Evolutionary conservation across 2,329 filamentous ascomycete genomes (phyloP).

Genomic region (Exserohilum turcica): DNA sequence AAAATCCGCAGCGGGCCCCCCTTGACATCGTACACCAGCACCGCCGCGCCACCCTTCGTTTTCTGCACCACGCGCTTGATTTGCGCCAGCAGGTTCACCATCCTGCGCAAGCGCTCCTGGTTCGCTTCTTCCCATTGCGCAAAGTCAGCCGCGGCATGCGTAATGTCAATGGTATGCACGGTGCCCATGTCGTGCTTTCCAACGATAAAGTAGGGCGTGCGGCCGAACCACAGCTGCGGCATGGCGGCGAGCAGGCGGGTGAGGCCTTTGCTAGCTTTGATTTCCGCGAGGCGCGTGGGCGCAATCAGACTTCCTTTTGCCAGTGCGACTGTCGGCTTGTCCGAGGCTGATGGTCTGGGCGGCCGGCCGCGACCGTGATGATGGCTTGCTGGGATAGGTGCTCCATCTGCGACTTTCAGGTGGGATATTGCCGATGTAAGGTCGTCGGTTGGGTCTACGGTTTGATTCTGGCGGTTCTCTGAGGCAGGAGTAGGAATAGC

Average conservation of each 20-base stretch:
- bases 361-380: neutral
- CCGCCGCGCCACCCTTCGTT: constrained; percentile 8
- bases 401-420: constrained; percentile 1
- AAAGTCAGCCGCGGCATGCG: constrained; percentile 9
- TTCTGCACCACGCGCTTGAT: constrained; percentile 10
- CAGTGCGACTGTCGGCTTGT: neutral
- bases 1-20: constrained; percentile 15
- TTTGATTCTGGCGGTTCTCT: neutral
- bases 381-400: too few species aligned
- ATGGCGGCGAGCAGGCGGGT: constrained; percentile 8
- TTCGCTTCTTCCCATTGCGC: constrained; percentile 21
- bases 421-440: constrained; percentile 6
- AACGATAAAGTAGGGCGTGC: constrained; percentile 25
- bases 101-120: constrained; percentile 21
- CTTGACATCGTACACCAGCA: constrained; percentile 20
- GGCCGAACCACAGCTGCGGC: constrained; percentile 31
- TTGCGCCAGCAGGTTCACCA: constrained; percentile 22
- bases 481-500: neutral
- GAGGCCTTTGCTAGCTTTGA: constrained; percentile 20
- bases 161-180: constrained; percentile 12
- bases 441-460: constrained; percentile 5
- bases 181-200: constrained; percentile 20
- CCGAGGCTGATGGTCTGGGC: neutral
- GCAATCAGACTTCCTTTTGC: constrained; percentile 6
- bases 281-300: constrained; percentile 20